A percentile compares a stretch with the other conserved stretches of the same genome.
phyloP scores from a whole-genome alignment of 192 early-diverging fungal genomes.

The Funneliformis geosporum region DNA sequence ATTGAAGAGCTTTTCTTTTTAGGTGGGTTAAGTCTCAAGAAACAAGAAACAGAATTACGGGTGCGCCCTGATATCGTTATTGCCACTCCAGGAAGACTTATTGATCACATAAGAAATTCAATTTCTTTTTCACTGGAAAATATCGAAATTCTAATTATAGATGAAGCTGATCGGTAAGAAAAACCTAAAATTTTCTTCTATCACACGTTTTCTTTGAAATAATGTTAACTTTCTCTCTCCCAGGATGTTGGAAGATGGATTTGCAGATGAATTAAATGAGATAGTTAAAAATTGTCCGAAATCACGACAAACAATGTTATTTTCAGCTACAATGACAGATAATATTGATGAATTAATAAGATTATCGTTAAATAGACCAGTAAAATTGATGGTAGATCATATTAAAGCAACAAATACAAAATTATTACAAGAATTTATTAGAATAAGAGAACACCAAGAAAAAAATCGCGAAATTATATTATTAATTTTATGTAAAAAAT shows the following conservation, averaged over 20 bases:
- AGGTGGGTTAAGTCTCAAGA: slow-evolving; percentile 84
- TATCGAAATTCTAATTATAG: slow-evolving; percentile 97
- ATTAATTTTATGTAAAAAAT: slow-evolving; percentile 78
- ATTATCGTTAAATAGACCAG: slow-evolving; percentile 87
- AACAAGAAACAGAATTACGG: slow-evolving; percentile 86
- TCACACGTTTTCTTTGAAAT: slow-evolving; percentile 8
- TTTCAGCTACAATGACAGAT: slow-evolving; percentile 99
- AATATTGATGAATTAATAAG: slow-evolving; percentile 94
- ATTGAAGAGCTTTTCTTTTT: neutral
- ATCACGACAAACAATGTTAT: slow-evolving; percentile 95
- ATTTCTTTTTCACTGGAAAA: slow-evolving; percentile 80
- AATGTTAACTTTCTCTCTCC: neutral
- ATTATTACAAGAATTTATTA: slow-evolving; percentile 94
- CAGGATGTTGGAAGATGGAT: slow-evolving; percentile 97
- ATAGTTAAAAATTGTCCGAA: slow-evolving; percentile 88
- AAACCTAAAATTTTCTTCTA: neutral
- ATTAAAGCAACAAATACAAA: slow-evolving; percentile 73
- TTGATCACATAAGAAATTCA: slow-evolving; percentile 97
- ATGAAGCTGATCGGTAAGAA: slow-evolving; percentile 90
- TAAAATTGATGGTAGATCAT: slow-evolving; percentile 86
- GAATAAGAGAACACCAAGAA: slow-evolving; percentile 85
- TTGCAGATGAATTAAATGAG: slow-evolving; percentile 92
- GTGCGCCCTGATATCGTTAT: slow-evolving; percentile 91
- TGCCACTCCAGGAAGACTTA: slow-evolving; percentile 96
- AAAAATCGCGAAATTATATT: slow-evolving; percentile 85